Percentiles rank a stretch among this genome's conserved stretches.
Conservation (phyloP, 768 basidiomycete species). For the Lyophyllum decastes region DNA sequence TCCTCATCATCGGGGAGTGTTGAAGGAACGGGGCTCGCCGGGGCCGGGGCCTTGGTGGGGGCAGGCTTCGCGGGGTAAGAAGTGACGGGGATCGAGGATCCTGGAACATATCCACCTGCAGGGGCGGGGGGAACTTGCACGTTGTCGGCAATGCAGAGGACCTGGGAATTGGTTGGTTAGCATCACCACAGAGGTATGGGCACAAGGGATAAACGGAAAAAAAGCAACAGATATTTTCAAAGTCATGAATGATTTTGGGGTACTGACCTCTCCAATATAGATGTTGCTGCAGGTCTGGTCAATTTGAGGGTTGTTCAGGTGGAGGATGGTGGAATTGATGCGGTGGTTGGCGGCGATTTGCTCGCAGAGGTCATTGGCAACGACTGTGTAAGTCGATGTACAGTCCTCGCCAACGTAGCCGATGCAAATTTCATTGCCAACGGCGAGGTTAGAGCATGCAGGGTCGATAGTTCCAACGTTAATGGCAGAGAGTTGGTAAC, state of each 20-base stretch:
- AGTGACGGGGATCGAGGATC: conserved; percentile 33
- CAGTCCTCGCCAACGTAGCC: conserved; percentile 65
- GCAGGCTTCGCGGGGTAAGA: conserved; percentile 25
- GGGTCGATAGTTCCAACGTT: conserved; percentile 54
- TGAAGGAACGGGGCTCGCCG: conserved; percentile 3
- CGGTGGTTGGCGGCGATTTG: conserved; percentile 36
- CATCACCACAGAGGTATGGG: neutral
- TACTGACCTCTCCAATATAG: conserved; percentile 73
- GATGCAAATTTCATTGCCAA: conserved; percentile 59
- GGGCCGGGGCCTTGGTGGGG: conserved; percentile 11
- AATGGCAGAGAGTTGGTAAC: conserved; percentile 72
- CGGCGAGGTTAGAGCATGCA: conserved; percentile 58
- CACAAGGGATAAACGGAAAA: neutral
- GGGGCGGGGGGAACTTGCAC: conserved; percentile 47
- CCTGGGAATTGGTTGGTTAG: conserved; percentile 26
- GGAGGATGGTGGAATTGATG: conserved; percentile 56
- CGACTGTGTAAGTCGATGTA: conserved; percentile 56
- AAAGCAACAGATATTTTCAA: neutral
- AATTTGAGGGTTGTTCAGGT: conserved; percentile 77
- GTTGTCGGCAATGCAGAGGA: conserved; percentile 49
- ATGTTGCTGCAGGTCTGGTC: conserved; percentile 58
- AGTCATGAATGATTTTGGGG: neutral
- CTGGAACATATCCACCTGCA: conserved; percentile 18
- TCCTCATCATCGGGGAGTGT: conserved; percentile 30
- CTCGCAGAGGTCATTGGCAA: conserved; percentile 58